These are phyloP conservation scores for Ustilago bromivora DNA, from an alignment of 1,284 basidiomycete species.

Conservation along the genomic window DNA sequence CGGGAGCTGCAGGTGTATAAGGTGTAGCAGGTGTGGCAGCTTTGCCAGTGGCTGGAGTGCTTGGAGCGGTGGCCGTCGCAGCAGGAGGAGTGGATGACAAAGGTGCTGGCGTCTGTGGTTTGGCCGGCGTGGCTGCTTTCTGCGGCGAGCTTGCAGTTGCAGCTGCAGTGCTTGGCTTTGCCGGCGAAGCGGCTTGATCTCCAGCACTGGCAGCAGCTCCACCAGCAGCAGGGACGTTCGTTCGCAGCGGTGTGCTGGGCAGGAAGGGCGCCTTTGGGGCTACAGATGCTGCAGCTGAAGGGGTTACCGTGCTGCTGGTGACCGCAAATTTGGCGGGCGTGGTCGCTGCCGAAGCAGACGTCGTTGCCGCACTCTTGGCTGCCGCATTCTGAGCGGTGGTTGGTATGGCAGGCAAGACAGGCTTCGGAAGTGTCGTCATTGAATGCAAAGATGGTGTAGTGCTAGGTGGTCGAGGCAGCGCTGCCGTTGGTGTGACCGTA, in stretches of 20 bases:
- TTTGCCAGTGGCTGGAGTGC: slow-evolving; percentile 9
- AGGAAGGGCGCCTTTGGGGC: slow-evolving; percentile 23
- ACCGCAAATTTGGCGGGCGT: slow-evolving; percentile 6
- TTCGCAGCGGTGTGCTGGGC: slow-evolving; percentile 33
- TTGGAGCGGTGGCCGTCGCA: background rate
- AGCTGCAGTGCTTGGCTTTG: slow-evolving; percentile 16
- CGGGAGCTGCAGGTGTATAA: background rate
- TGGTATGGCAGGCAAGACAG: slow-evolving; percentile 32
- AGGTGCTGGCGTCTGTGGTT: slow-evolving; percentile 12
- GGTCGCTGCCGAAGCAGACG: background rate
- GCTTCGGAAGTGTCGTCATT: slow-evolving; percentile 37
- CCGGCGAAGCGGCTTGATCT: slow-evolving; percentile 11
- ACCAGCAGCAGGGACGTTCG: slow-evolving; percentile 8
- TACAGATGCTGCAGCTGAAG: slow-evolving; percentile 10
- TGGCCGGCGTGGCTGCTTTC: slow-evolving; percentile 19
- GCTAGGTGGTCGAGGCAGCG: slow-evolving; percentile 32
- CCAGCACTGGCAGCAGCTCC: slow-evolving; percentile 1
- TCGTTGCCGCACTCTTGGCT: slow-evolving; percentile 1
- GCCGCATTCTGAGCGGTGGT: slow-evolving; percentile 19
- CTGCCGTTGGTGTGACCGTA: slow-evolving; percentile 12
- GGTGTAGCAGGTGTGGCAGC: slow-evolving; percentile 11
- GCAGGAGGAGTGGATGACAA: background rate
- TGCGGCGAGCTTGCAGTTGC: slow-evolving; percentile 7
- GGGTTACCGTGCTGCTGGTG: background rate
- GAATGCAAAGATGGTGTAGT: slow-evolving; percentile 28